Percentiles rank a stretch among this genome's conserved stretches.
Conservation (phyloP, 805 yeast genomes). For the Candida chilensis region DNA sequence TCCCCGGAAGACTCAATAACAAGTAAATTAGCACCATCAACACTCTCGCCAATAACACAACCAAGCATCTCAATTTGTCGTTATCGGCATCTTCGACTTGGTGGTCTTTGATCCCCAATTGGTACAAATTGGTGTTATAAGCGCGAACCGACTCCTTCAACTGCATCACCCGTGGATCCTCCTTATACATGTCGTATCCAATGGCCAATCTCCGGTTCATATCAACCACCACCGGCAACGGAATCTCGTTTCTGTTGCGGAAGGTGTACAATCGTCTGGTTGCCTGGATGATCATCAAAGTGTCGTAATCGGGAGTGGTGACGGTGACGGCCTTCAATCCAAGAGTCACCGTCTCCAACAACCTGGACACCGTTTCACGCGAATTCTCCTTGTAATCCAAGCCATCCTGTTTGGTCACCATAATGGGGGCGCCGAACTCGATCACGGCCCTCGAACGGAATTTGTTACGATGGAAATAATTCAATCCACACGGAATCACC, state of each 20-base stretch:
- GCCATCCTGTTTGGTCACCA: constrained; percentile 18
- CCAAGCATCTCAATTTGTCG: constrained; percentile 11
- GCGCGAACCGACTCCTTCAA: constrained; percentile 18
- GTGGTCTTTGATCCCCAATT: constrained; percentile 28
- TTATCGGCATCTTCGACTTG: constrained; percentile 20
- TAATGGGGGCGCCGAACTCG: constrained; percentile 32
- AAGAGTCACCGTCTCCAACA: constrained; percentile 18
- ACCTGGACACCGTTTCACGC: constrained; percentile 14
- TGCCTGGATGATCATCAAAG: constrained; percentile 31
- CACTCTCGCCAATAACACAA: constrained; percentile 15
- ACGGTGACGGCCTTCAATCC: constrained; percentile 28
- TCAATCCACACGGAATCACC: constrained; percentile 30
- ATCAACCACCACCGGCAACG: constrained; percentile 29
- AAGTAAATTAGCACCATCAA: constrained; percentile 16
- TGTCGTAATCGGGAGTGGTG: constrained; percentile 30
- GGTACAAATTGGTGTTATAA: constrained; percentile 19
- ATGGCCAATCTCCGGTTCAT: constrained; percentile 26
- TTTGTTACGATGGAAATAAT: constrained; percentile 30
- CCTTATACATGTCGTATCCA: constrained; percentile 22
- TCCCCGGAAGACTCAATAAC: constrained; percentile 26
- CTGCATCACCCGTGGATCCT: constrained; percentile 21
- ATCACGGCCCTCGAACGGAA: constrained; percentile 30
- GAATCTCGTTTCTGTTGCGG: constrained; percentile 20
- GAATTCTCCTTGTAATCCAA: constrained; percentile 14
- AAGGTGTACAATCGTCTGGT: constrained; percentile 29